phyloP scores from a whole-genome alignment of 78 protist genomes.

The Chrysochromulina tobinii region DNA sequence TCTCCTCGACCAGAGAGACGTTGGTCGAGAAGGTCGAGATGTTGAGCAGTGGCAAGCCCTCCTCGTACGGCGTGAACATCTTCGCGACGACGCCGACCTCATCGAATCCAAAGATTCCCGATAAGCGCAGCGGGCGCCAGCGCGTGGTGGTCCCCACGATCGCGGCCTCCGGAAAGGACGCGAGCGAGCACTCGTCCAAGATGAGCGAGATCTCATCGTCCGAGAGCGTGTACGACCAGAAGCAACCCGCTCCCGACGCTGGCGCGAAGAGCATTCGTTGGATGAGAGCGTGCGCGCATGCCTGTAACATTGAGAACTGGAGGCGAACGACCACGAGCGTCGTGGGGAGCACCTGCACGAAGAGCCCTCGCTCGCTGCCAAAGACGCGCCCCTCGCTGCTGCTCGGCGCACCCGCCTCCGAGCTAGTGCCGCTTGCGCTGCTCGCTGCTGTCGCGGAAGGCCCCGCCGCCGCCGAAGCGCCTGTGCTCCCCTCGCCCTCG shows the following conservation, averaged over 20 bases:
- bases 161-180: background rate
- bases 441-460: too few relatives aligned
- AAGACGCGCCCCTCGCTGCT: too few relatives aligned
- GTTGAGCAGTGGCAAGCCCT: background rate
- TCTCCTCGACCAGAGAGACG: background rate
- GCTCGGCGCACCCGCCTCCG: too few relatives aligned
- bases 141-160: too few relatives aligned
- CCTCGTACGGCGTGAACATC: background rate
- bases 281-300: background rate
- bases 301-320: background rate
- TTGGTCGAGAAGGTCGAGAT: slow-evolving; percentile 12
- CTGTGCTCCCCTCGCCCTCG: too few relatives aligned
- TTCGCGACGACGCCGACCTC: slow-evolving; percentile 6
- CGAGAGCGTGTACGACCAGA: background rate
- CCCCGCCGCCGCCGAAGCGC: too few relatives aligned
- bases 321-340: background rate
- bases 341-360: background rate
- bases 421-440: too few relatives aligned
- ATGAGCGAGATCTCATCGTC: background rate
- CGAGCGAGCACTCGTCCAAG: background rate
- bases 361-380: too few relatives aligned
- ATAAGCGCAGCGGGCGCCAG: background rate
- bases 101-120: background rate
- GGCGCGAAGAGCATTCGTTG: background rate
- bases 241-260: background rate